Evolutionary conservation across 257 asterid species (phyloP), one percentile per base, ranked within the genome.

Genomic region (Craterostigma plantagineum): DNA sequence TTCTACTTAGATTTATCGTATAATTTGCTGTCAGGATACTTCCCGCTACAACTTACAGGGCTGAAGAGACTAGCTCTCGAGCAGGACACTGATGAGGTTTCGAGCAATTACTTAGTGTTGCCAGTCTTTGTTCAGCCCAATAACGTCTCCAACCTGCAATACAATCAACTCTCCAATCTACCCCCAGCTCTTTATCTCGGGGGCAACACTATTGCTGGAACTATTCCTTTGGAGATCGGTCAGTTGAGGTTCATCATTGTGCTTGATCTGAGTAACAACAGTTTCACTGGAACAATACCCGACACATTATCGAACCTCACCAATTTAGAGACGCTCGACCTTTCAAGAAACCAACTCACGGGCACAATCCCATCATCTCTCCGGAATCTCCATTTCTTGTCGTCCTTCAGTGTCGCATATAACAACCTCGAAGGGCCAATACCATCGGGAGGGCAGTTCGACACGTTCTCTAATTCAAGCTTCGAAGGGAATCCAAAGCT

Each of bases 391-490:
- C 67, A 82, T 58, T 87, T 87, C 51, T 45, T 87, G 61, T 87
- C 98, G 18, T 77, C 60, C 37, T 87, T 87, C 68, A 83, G 69
- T 18, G 95, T 87, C 23, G 93, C 98, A 35, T 5, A 64, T 63
- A 87, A 87, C 58, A 40, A 75, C 57, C 93, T 87, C 33, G 67
- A 76, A 59, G 98, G 98, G 27, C 71, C 81, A 18, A 57, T 87
- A 33, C 98, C 98, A 8, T 53, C 57, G 3, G 98, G 98, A 38
- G 86, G 92, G 16, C 98, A 87, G 70, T 87, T 87, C 35, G 81
- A 83, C 54, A 87, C 98, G 8, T 87, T 87, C 55, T 72, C 91
- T 0, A 54, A 9, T 36, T 34, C 79, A 17, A 87, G 92, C 69
- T 87, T 76, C 35, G 65, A 53, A 40, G 95, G 95, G 35, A 87